Evolutionary conservation across 768 basidiomycete genomes (phyloP).

Genomic region (Termitomyces eurrhizus): DNA sequence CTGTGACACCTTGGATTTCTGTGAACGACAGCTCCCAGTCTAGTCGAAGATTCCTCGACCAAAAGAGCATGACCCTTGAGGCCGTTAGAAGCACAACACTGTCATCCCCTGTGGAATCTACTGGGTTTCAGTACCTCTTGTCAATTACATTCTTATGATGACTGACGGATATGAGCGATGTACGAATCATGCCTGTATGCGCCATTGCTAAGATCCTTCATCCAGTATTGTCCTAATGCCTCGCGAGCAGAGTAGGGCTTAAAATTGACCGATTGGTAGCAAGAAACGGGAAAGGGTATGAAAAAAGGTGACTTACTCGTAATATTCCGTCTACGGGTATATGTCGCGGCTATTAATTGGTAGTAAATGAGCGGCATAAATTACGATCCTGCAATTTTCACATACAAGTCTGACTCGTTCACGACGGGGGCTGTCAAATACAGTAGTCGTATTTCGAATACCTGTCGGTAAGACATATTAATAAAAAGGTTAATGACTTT

Average conservation of each 20-base stretch:
- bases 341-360: conserved; percentile 63
- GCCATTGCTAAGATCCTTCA: conserved; percentile 91
- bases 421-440: conserved; percentile 88
- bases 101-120: conserved; percentile 77
- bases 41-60: conserved; percentile 78
- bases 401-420: conserved; percentile 78
- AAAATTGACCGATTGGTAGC: neutral
- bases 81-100: conserved; percentile 79
- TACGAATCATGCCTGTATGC: conserved; percentile 80
- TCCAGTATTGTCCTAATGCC: conserved; percentile 94
- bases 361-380: conserved; percentile 2
- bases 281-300: neutral
- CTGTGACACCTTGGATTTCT: conserved; percentile 81
- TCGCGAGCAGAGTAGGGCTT: conserved; percentile 90
- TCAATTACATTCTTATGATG: too few species aligned
- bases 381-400: neutral
- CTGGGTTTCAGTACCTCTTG: conserved; percentile 1
- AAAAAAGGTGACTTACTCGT: conserved; percentile 47
- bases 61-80: conserved; percentile 75
- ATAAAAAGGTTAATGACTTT: neutral
- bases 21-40: conserved; percentile 91
- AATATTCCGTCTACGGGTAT: conserved; percentile 86
- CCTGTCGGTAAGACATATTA: conserved; percentile 38
- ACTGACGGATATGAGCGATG: conserved; percentile 83
- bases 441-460: conserved; percentile 97